Percentiles rank a stretch among this genome's conserved stretches.
Conservation (phyloP, 169 alveolate genomes). For the Cyclospora cayetanensis region DNA sequence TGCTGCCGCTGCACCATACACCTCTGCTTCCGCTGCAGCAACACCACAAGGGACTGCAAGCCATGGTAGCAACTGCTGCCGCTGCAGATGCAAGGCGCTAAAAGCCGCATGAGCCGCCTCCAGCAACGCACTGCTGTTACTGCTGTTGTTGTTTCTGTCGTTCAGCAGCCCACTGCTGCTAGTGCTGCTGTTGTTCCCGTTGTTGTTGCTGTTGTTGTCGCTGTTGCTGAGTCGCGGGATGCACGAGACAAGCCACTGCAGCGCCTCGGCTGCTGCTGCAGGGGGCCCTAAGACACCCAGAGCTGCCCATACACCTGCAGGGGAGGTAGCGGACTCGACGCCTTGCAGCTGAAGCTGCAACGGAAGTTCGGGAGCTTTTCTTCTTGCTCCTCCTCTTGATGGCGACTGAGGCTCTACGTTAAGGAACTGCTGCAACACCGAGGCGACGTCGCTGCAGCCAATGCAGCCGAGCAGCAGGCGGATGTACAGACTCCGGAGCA, state of each 20-base stretch:
- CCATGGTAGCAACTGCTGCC: constrained; percentile 42
- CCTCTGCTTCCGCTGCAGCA: constrained; percentile 55
- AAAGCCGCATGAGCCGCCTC: constrained; percentile 51
- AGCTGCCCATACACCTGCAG: constrained; percentile 48
- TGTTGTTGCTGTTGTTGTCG: constrained; percentile 29
- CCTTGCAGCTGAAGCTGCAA: constrained; percentile 61
- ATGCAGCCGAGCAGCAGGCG: constrained; percentile 52
- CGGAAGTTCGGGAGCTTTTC: not conserved
- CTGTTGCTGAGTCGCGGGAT: constrained; percentile 18
- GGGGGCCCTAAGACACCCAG: constrained; percentile 4
- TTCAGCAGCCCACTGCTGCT: too few species aligned
- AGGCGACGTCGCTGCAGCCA: constrained; percentile 54
- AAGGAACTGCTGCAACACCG: constrained; percentile 47
- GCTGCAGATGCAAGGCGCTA: constrained; percentile 29
- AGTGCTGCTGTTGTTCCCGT: constrained; percentile 33
- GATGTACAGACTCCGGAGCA: constrained; percentile 54
- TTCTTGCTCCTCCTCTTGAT: constrained; percentile 28
- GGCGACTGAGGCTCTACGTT: not conserved
- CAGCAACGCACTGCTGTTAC: not conserved
- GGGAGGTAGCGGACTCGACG: constrained; percentile 10
- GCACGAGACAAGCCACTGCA: constrained; percentile 24
- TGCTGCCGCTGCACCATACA: constrained; percentile 56
- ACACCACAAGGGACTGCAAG: not conserved
- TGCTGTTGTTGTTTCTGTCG: too few species aligned
- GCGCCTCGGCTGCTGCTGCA: constrained; percentile 25